A percentile compares a stretch with the other conserved stretches of the same genome.
Conservation (phyloP, 2,329 filamentous ascomycete genomes). For the Purpureocillium lavendulum region DNA sequence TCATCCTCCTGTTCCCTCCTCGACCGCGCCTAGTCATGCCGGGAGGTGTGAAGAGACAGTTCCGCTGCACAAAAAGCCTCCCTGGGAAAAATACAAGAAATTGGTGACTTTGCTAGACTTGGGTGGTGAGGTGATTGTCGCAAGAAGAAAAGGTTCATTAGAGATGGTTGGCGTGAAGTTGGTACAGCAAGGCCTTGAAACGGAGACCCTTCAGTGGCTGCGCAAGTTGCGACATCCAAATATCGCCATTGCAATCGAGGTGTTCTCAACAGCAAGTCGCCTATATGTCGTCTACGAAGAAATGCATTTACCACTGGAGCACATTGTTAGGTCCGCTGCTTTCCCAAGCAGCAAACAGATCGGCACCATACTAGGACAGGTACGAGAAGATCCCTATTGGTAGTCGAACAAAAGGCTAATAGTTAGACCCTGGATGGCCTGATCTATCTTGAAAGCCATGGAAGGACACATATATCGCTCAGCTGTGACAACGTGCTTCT, state of each 20-base stretch:
- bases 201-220: too few species aligned
- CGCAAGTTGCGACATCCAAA: background rate
- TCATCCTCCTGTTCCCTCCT: too few species aligned
- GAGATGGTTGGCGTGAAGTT: too few species aligned
- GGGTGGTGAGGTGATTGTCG: too few species aligned
- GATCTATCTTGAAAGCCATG: background rate
- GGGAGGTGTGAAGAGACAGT: too few species aligned
- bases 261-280: background rate
- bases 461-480: background rate
- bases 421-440: background rate
- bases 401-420: background rate
- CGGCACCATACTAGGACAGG: background rate
- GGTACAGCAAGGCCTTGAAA: too few species aligned
- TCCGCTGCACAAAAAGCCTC: too few species aligned
- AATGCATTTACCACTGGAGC: background rate
- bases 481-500: background rate
- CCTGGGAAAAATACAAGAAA: too few species aligned
- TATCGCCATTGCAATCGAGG: background rate
- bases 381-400: background rate
- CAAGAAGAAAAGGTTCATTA: too few species aligned
- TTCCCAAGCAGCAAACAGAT: slow-evolving; percentile 1
- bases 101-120: too few species aligned
- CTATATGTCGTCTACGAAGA: background rate
- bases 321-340: background rate
- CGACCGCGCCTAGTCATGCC: too few species aligned